Conservation (phyloP, 2,329 filamentous ascomycete genomes). For the Zymoseptoria crescenta region DNA sequence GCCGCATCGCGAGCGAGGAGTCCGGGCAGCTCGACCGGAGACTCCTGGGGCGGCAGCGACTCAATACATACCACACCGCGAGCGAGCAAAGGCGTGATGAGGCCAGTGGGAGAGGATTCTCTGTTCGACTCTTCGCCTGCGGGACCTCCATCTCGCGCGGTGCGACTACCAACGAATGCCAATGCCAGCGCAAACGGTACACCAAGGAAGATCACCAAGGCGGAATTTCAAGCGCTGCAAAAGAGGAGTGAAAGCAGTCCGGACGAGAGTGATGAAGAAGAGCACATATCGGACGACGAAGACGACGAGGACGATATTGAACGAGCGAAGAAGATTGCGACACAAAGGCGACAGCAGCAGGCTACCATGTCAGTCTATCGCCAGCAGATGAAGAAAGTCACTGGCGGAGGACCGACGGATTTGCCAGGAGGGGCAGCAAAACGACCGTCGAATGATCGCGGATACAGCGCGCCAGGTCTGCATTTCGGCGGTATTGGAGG, state of each 20-base stretch:
- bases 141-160: constrained; percentile 26
- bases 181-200: background rate
- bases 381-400: constrained; percentile 95
- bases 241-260: constrained; percentile 48
- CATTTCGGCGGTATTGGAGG: constrained; percentile 28
- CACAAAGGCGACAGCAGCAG: constrained; percentile 78
- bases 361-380: constrained; percentile 83
- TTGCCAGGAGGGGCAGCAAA: constrained; percentile 30
- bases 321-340: constrained; percentile 62
- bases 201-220: constrained; percentile 77
- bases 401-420: constrained; percentile 57
- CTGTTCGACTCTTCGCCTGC: constrained; percentile 28
- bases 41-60: constrained; percentile 11
- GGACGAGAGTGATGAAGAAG: constrained; percentile 32
- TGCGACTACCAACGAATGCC: constrained; percentile 17
- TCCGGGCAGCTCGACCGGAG: constrained; percentile 18
- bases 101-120: constrained; percentile 15
- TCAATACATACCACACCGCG: constrained; percentile 23
- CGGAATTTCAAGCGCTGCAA: constrained; percentile 74
- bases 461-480: constrained; percentile 30
- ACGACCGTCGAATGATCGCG: constrained; percentile 50
- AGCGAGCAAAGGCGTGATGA: constrained; percentile 9
- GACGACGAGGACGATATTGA: constrained; percentile 69
- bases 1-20: constrained; percentile 17
- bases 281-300: constrained; percentile 50